Evolutionary conservation across 176 grass and related monocot genomes (phyloP), one percentile per base, ranked within the genome.

Genomic region (Alopecurus myosuroides): DNA sequence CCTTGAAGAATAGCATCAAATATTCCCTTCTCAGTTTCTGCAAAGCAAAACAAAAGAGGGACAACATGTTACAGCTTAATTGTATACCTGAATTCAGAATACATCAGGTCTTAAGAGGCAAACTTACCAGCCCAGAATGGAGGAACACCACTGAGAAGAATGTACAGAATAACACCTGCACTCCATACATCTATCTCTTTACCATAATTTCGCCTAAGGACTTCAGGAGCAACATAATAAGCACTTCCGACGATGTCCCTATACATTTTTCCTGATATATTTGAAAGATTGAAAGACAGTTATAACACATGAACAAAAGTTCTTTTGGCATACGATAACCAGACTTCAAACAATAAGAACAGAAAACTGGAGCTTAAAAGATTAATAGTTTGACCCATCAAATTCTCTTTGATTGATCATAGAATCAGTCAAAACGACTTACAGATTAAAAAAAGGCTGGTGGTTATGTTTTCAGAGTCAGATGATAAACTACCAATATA

Each of bases 111-210:
- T 36, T 55, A 48, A 55, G 8, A 83, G 36, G 40, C 52, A 78
- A 34, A 78, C 49, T 18, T 98, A 98, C 96, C 96, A 71, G 96
- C 93, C 96, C 96, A 98, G 67, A 98, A 98, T 74, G 96, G 96
- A 88, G 96, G 93, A 30, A 98, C 96, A 25, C 96, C 96, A 74
- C 96, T 98, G 58, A 98, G 91, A 88, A 98, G 96, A 92, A 98
- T 98, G 56, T 98, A 98, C 85, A 98, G 75, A 70, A 98, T 95
- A 84, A 98, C 91, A 62, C 96, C 96, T 19, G 96, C 96, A 70
- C 96, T 98, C 93, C 96, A 98, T 51, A 98, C 89, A 87, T 98
- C 96, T 41, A 90, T 82, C 58, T 98, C 96, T 94, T 95, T 98
- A 45, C 93, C 91, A 81, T 98, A 98, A 41, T 86, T 92, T 35